These are phyloP conservation scores for Aspergillus hiratsukae DNA, from an alignment of 2,329 filamentous ascomycete species.

Conservation along the genomic window DNA sequence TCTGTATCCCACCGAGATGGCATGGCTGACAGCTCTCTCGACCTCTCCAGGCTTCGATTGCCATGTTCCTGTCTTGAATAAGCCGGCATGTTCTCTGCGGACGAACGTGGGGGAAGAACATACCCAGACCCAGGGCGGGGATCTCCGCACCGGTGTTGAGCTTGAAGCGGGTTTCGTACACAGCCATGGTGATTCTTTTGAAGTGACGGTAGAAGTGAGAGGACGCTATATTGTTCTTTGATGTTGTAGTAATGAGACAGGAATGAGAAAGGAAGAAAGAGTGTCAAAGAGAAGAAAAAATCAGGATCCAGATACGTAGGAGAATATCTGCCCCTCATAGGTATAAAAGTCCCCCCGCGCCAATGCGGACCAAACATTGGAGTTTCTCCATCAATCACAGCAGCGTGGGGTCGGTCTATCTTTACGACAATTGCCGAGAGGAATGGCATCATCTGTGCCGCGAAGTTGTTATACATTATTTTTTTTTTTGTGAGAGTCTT, in stretches of 20 bases:
- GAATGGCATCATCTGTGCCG: background rate
- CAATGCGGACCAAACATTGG: background rate
- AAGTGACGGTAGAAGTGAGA: slow-evolving; percentile 1
- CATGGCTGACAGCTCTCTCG: slow-evolving; percentile 53
- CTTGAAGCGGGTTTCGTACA: slow-evolving; percentile 51
- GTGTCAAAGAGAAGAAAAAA: background rate
- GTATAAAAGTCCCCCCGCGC: background rate
- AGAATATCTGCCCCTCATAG: background rate
- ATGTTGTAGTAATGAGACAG: background rate
- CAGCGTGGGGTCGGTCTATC: background rate
- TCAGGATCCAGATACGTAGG: slow-evolving; percentile 1
- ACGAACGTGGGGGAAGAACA: slow-evolving; percentile 11
- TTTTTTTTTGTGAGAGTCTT: background rate
- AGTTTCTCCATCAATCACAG: slow-evolving; percentile 21
- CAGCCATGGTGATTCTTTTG: slow-evolving; percentile 44
- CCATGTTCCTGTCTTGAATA: slow-evolving; percentile 54
- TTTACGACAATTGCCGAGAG: background rate
- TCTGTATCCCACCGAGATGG: slow-evolving; percentile 45
- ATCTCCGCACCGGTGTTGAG: slow-evolving; percentile 63
- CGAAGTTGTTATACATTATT: background rate
- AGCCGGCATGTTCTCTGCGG: background rate
- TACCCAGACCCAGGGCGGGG: slow-evolving; percentile 61
- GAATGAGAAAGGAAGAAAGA: background rate
- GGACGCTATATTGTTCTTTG: background rate
- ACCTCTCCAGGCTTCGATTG: slow-evolving; percentile 59